These are phyloP conservation scores for Pleurotus ostreatus DNA, from an alignment of 768 basidiomycete species.

Conservation along the genomic window DNA sequence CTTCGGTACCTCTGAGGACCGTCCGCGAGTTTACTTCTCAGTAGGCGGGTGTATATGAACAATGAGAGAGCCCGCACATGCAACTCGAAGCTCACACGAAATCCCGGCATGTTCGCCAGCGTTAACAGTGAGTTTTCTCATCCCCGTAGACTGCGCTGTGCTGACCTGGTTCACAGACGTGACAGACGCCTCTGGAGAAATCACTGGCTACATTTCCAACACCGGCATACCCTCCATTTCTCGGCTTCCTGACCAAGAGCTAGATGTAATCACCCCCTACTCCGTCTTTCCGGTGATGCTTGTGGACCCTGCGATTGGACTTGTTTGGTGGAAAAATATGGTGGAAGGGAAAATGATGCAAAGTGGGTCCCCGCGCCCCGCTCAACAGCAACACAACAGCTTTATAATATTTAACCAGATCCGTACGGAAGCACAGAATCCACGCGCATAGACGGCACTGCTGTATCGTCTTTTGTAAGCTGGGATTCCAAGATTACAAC, in stretches of 20 bases:
- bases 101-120: constrained; percentile 21
- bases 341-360: constrained; percentile 18
- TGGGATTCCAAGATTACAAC: constrained; percentile 22
- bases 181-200: constrained; percentile 18
- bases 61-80: constrained; percentile 20
- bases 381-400: not conserved
- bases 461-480: constrained; percentile 20
- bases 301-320: constrained; percentile 17
- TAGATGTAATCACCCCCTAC: constrained; percentile 21
- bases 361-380: constrained; percentile 10
- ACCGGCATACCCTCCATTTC: constrained; percentile 20
- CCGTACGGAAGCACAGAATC: constrained; percentile 19
- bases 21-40: not conserved
- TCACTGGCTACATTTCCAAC: constrained; percentile 22
- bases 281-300: constrained; percentile 20
- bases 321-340: constrained; percentile 21
- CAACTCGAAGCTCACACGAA: constrained; percentile 14
- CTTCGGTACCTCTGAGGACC: no score
- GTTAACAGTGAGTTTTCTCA: constrained; percentile 12
- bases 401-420: constrained; percentile 7
- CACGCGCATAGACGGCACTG: constrained; percentile 18
- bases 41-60: constrained; percentile 16
- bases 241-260: constrained; percentile 19
- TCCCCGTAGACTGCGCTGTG: no score
- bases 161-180: constrained; percentile 8